Conservation (phyloP, 2,329 filamentous ascomycete genomes). For the Sporothrix phasma region DNA sequence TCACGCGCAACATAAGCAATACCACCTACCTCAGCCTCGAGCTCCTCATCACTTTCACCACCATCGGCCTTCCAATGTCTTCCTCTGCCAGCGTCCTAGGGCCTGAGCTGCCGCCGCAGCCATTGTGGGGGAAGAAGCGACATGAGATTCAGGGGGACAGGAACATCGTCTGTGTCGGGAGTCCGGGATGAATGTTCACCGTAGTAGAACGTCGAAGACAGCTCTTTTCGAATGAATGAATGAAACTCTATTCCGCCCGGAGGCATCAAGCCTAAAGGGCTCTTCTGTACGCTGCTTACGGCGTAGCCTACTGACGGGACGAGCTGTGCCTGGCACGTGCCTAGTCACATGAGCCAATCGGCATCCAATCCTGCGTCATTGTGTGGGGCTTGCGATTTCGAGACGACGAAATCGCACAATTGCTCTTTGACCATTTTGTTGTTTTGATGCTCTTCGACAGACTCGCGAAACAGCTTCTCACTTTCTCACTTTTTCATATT, state of each 20-base stretch:
- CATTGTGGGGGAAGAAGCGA: too few species aligned
- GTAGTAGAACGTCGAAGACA: too few species aligned
- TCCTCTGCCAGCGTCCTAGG: not conserved
- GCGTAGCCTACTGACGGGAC: not conserved
- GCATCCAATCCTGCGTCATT: not conserved
- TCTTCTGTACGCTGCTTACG: too few species aligned
- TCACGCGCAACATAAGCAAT: not conserved
- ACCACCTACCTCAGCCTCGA: not conserved
- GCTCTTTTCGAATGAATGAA: too few species aligned
- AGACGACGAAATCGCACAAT: not conserved
- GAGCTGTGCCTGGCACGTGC: not conserved
- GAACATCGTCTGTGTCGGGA: too few species aligned
- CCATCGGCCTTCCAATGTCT: not conserved
- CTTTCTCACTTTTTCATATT: too few species aligned
- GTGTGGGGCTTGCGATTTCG: not conserved
- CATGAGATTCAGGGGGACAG: too few species aligned
- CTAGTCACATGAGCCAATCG: not conserved
- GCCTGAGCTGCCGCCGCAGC: conserved; percentile 7
- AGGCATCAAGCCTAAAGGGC: too few species aligned
- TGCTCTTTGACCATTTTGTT: too few species aligned
- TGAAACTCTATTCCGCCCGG: too few species aligned
- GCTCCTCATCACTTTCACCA: not conserved
- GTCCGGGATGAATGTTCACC: too few species aligned
- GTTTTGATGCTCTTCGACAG: not conserved
- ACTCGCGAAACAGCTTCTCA: too few species aligned